Evolutionary conservation across 2,329 filamentous ascomycete species (phyloP).

Genomic region (Pseudovirgaria hyperparasitica): DNA sequence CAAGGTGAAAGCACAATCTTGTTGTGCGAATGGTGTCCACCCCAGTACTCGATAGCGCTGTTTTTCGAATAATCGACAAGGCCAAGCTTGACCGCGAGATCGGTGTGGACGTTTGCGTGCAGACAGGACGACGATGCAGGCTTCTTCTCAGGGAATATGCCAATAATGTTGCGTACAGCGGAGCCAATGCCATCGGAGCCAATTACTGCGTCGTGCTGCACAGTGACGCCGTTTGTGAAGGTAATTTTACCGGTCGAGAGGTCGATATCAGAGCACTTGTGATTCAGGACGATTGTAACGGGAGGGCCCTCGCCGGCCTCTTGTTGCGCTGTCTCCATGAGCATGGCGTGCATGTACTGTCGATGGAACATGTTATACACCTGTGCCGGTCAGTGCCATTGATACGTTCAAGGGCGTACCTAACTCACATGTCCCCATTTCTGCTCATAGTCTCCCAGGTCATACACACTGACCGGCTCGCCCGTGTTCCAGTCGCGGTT

Average conservation of each 20-base stretch:
- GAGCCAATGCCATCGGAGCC: slow-evolving; percentile 59
- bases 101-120: slow-evolving; percentile 51
- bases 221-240: slow-evolving; percentile 35
- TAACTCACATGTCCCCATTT: slow-evolving; percentile 43
- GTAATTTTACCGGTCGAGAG: slow-evolving; percentile 26
- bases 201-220: slow-evolving; percentile 46
- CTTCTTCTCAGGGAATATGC: slow-evolving; percentile 46
- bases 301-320: slow-evolving; percentile 40
- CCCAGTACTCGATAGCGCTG: slow-evolving; percentile 57
- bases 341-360: slow-evolving; percentile 55
- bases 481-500: slow-evolving; percentile 59
- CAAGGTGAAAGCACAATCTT: slow-evolving; percentile 62
- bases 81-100: slow-evolving; percentile 46
- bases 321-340: slow-evolving; percentile 46
- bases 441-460: slow-evolving; percentile 51
- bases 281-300: slow-evolving; percentile 42
- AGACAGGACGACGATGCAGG: slow-evolving; percentile 49
- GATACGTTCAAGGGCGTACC: background rate
- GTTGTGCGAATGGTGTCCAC: slow-evolving; percentile 50
- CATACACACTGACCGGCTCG: slow-evolving; percentile 50
- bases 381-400: slow-evolving; percentile 8
- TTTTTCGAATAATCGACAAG: slow-evolving; percentile 50
- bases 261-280: slow-evolving; percentile 43
- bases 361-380: slow-evolving; percentile 58
- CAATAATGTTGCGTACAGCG: slow-evolving; percentile 48